A percentile compares a stretch with the other conserved stretches of the same genome.
Conservation (phyloP, 192 early-diverging fungal species). For the Coemansia sp. region DNA sequence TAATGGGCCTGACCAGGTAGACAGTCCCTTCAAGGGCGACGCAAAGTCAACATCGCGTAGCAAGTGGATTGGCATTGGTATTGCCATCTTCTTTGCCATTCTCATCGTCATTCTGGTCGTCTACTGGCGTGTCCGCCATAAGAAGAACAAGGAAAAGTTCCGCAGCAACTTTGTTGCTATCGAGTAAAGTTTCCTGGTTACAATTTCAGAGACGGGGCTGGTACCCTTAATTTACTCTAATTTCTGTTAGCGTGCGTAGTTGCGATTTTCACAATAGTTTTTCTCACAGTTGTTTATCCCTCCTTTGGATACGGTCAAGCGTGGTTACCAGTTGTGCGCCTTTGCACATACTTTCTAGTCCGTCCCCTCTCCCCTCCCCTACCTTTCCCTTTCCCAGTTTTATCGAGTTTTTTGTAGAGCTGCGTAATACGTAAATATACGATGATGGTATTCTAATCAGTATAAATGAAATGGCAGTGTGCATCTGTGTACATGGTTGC, state of each 20-base stretch:
- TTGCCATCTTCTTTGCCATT: constrained; percentile 32
- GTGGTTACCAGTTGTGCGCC: background rate
- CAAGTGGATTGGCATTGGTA: constrained; percentile 53
- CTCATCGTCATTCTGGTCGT: constrained; percentile 27
- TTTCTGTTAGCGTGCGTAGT: constrained; percentile 8
- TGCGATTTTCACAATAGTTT: background rate
- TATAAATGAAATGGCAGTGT: background rate
- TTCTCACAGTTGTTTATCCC: background rate
- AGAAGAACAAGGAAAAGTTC: constrained; percentile 29
- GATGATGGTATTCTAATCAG: background rate
- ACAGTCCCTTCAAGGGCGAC: constrained; percentile 40
- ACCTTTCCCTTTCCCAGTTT: background rate
- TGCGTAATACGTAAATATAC: background rate
- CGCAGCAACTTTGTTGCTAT: constrained; percentile 37
- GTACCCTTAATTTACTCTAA: background rate
- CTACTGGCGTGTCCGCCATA: constrained; percentile 30
- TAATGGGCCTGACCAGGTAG: constrained; percentile 45
- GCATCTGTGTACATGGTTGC: background rate
- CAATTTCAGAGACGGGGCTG: background rate
- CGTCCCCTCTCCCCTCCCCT: background rate
- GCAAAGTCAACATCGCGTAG: constrained; percentile 37
- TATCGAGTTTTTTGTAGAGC: background rate
- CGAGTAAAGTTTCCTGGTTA: constrained; percentile 6
- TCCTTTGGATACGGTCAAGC: background rate
- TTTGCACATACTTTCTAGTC: background rate